Evolutionary conservation across 805 yeast species (phyloP), one percentile per base, ranked within the genome.

Genomic region (Blastobotrys robertii): DNA sequence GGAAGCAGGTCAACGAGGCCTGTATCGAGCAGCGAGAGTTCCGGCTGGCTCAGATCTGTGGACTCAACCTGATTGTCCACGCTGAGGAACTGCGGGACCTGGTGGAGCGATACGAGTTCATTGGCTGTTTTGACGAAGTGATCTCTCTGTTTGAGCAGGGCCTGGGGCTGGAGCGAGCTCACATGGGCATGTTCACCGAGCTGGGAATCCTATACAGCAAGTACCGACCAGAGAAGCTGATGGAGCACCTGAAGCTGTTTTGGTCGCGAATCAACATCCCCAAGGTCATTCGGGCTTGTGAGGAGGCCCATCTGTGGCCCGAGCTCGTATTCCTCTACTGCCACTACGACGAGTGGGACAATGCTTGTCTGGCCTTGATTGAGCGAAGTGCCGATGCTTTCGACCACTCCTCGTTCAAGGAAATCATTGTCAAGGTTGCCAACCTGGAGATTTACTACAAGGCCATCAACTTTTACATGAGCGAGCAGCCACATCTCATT

Each of bases 151-250:
- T 92, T 57, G 98, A 92, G 66, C 90, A 87, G 56, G 97, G 97
- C 51, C 74, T 92, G 47, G 94, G 95, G 34, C 74, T 92, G 54
- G 98, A 92, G 71, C 84, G 98, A 64, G 98, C 98, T 32, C 98
- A 92, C 62, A 92, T 92, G 98, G 98, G 97, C 55, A 90, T 92
- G 97, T 92, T 92, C 64, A 92, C 98, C 8, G 97, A 88, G 66
- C 74, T 92, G 55, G 95, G 97, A 15, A 73, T 84, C 38, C 71
- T 92, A 54, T 92, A 90, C 69, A 76, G 94, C 51, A 90, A 88
- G 64, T 92, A 88, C 67, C 76, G 78, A 49, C 95, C 97, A 25
- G 84, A 79, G 41, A 82, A 79, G 66, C 84, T 94, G 43, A 84
- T 85, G 86, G 97, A 92, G 66, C 97, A 92, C 67, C 74, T 92